A percentile compares a stretch with the other conserved stretches of the same genome.
Evolutionary conservation across 2,329 filamentous ascomycete species (phyloP).

Genomic region (Penicillium sp.): DNA sequence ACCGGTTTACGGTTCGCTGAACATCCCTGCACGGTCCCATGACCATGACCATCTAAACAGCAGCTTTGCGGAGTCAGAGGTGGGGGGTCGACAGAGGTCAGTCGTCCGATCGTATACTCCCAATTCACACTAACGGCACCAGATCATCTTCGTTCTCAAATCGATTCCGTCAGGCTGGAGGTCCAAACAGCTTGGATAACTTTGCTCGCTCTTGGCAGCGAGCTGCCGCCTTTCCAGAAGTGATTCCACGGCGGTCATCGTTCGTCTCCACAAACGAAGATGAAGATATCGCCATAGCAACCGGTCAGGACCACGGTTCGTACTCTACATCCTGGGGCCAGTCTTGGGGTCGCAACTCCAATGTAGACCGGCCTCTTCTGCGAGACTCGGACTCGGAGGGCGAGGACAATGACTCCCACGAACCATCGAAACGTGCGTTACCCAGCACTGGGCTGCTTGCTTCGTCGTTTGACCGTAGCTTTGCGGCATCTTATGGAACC

Average conservation of each 20-base stretch:
- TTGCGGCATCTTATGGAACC: slow-evolving; percentile 64
- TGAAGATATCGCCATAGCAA: slow-evolving; percentile 43
- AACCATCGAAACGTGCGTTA: slow-evolving; percentile 19
- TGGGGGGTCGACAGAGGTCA: slow-evolving; percentile 18
- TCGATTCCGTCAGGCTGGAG: slow-evolving; percentile 69
- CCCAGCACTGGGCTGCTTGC: slow-evolving; percentile 24
- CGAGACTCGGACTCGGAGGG: slow-evolving; percentile 33
- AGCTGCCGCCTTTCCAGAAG: slow-evolving; percentile 83
- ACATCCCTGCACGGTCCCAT: slow-evolving; percentile 18
- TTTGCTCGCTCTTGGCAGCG: slow-evolving; percentile 92
- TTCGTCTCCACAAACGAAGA: slow-evolving; percentile 64
- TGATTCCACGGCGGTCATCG: slow-evolving; percentile 75
- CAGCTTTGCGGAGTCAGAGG: slow-evolving; percentile 17
- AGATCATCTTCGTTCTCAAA: slow-evolving; percentile 47
- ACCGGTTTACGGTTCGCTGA: slow-evolving; percentile 9
- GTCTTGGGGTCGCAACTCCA: slow-evolving; percentile 24
- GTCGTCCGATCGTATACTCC: background rate
- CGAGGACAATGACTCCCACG: slow-evolving; percentile 10
- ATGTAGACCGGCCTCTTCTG: slow-evolving; percentile 31
- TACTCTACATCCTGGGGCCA: slow-evolving; percentile 26
- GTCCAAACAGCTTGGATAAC: slow-evolving; percentile 90
- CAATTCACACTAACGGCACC: slow-evolving; percentile 10
- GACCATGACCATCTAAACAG: slow-evolving; percentile 14
- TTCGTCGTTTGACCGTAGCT: slow-evolving; percentile 71
- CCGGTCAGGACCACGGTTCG: slow-evolving; percentile 22